Percentiles rank a stretch among this genome's conserved stretches.
phyloP scores from a whole-genome alignment of 2,329 filamentous ascomycete genomes.

The Verticillium dahliae region DNA sequence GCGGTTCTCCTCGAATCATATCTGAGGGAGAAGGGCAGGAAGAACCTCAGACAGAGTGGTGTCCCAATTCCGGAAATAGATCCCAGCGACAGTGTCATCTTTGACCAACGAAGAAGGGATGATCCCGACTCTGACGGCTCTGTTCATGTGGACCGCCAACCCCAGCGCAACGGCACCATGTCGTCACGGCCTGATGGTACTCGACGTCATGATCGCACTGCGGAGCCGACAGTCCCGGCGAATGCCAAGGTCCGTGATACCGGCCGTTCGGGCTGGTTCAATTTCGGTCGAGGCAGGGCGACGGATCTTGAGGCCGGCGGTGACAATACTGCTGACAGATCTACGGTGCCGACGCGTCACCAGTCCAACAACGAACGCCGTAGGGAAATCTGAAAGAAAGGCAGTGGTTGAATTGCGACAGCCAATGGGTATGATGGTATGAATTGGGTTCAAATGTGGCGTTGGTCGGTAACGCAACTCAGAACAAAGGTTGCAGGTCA shows the following conservation, averaged over 20 bases:
- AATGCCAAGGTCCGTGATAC: conserved; percentile 4
- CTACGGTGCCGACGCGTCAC: not conserved
- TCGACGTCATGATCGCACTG: not conserved
- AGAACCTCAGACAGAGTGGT: conserved; percentile 41
- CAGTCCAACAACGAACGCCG: not conserved
- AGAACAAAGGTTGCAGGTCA: not conserved
- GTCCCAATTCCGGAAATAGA: conserved; percentile 39
- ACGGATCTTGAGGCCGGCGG: not conserved
- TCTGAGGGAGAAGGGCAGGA: conserved; percentile 61
- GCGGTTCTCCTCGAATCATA: conserved; percentile 62
- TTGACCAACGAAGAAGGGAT: conserved; percentile 28
- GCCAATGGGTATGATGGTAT: not conserved
- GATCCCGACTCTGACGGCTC: not conserved
- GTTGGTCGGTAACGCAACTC: not conserved
- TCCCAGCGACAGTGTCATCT: conserved; percentile 46
- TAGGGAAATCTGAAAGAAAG: not conserved
- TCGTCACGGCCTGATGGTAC: conserved; percentile 9
- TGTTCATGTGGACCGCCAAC: not conserved
- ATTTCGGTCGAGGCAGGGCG: not conserved
- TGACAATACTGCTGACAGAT: not conserved
- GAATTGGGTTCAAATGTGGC: not conserved
- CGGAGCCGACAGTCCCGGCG: conserved; percentile 5
- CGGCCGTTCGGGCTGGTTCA: not conserved
- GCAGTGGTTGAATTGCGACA: too few relatives aligned
- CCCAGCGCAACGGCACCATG: conserved; percentile 14